Conservation (phyloP, 768 basidiomycete genomes). For the Boletus huronensis region DNA sequence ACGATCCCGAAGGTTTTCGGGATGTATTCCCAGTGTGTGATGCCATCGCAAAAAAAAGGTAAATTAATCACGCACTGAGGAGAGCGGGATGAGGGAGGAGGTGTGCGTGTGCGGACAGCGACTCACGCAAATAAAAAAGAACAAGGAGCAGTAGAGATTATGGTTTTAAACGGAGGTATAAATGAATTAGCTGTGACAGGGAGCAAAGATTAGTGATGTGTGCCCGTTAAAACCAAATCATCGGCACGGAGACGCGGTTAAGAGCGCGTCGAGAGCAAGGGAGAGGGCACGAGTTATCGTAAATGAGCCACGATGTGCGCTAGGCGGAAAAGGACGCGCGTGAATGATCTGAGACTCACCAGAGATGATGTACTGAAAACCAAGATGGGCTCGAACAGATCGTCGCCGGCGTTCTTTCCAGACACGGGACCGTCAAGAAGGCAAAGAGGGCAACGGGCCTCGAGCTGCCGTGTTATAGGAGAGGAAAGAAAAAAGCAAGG, state of each 20-base stretch:
- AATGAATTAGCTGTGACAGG: constrained; percentile 36
- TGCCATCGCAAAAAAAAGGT: constrained; percentile 26
- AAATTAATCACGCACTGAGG: constrained; percentile 31
- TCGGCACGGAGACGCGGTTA: constrained; percentile 33
- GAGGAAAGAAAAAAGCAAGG: constrained; percentile 31
- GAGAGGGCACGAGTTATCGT: constrained; percentile 27
- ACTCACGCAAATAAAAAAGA: constrained; percentile 31
- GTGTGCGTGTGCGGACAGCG: constrained; percentile 2
- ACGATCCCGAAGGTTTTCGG: constrained; percentile 67
- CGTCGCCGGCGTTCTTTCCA: constrained; percentile 17
- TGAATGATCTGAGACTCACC: constrained; percentile 31
- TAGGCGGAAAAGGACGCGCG: constrained; percentile 31
- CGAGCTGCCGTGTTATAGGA: constrained; percentile 23
- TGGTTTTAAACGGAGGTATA: constrained; percentile 30
- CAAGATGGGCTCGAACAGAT: constrained; percentile 18
- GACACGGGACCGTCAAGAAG: constrained; percentile 21
- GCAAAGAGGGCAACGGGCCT: constrained; percentile 24
- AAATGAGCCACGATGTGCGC: constrained; percentile 31
- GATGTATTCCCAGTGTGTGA: constrained; percentile 43
- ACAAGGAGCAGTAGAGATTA: constrained; percentile 29
- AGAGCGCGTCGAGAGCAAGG: constrained; percentile 27
- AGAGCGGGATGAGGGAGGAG: constrained; percentile 17
- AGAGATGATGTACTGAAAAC: constrained; percentile 30
- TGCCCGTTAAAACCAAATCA: constrained; percentile 21
- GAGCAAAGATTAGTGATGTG: constrained; percentile 23